Evolutionary conservation across 73 alveolate genomes (phyloP), one percentile per base, ranked within the genome.

Genomic region (Symbiodinium natans): DNA sequence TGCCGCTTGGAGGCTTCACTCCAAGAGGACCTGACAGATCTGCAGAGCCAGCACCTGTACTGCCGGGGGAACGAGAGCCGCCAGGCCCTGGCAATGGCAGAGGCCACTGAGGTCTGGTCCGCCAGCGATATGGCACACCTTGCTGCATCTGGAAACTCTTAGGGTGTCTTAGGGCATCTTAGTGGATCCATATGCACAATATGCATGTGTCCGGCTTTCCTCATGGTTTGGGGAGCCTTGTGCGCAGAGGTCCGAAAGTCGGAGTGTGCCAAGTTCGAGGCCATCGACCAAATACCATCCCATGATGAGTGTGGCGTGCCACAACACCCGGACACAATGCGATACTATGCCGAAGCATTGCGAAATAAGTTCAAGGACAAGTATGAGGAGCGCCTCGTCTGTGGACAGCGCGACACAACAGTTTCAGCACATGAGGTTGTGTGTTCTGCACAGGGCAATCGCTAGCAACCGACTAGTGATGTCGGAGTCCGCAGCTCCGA

Each of bases 291-390:
- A 29, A 63, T 63, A 13, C 80, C 80, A 13, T 63, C 80, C 38
- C 80, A 63, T 63, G 80, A 63, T 63, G 80, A 63, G 80, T 63
- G 80, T 17, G 80, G 80, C 19, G 80, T 63, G 33, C 80, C 80
- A 17, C 80, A 63, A 7, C 80, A 63, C 27, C 38, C 80, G 19
- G 80, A 63, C 80, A 63, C 80, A n/a, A 63, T 63, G 80, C 80
- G 80, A 29, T 63, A 63, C 80, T 63, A 63, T 11, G 80, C 80
- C 9, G 80, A 63, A n/a, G 80, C 80, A 29, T 63, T 63, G 36
- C 19, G 80, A 63, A 63, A 63, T 36, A 63, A 63, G 80, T 63
- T 63, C 80, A 63, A 9, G 33, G 80, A 63, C 80, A 63, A 63
- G 33, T 63, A 63, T 63, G 40, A 63, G 17, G 80, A 63, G 80